These are phyloP conservation scores for Eimeria acervulina DNA, from an alignment of 169 alveolate species.

Conservation along the genomic window DNA sequence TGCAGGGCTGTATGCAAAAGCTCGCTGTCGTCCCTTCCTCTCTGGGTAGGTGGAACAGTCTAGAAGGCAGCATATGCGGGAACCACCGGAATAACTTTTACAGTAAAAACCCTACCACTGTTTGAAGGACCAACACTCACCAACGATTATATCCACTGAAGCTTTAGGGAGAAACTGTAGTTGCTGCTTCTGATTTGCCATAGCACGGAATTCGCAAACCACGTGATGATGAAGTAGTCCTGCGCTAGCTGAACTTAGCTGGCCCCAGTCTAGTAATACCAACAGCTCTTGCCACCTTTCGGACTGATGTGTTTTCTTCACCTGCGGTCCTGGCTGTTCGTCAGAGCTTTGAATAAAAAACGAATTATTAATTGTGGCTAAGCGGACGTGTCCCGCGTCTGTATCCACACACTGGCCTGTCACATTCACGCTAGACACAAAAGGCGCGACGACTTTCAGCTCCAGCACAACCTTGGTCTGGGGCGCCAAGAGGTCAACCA, in stretches of 20 bases:
- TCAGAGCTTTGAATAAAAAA: not conserved
- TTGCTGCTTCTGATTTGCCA: not conserved
- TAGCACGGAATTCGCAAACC: constrained; percentile 67
- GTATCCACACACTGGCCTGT: constrained; percentile 69
- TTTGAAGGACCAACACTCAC: constrained; percentile 1
- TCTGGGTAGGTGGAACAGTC: not conserved
- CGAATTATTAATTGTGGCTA: not conserved
- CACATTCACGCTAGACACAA: not conserved
- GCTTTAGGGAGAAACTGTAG: constrained; percentile 26
- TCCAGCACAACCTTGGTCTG: constrained; percentile 49
- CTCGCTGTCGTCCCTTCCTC: not conserved
- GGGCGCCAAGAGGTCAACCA: constrained; percentile 52
- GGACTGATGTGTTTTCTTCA: not conserved
- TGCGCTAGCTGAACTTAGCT: constrained; percentile 27
- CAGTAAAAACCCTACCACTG: not conserved
- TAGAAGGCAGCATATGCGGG: not conserved
- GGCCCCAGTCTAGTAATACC: constrained; percentile 45
- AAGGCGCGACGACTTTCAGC: not conserved
- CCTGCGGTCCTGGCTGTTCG: not conserved
- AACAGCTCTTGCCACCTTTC: not conserved
- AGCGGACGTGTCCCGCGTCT: constrained; percentile 34
- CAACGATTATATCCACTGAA: constrained; percentile 48
- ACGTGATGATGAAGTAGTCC: constrained; percentile 76
- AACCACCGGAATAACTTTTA: not conserved
- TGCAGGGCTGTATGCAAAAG: not conserved